Evolutionary conservation across 805 yeast species (phyloP).

Genomic region (Ogataea trehalophila): DNA sequence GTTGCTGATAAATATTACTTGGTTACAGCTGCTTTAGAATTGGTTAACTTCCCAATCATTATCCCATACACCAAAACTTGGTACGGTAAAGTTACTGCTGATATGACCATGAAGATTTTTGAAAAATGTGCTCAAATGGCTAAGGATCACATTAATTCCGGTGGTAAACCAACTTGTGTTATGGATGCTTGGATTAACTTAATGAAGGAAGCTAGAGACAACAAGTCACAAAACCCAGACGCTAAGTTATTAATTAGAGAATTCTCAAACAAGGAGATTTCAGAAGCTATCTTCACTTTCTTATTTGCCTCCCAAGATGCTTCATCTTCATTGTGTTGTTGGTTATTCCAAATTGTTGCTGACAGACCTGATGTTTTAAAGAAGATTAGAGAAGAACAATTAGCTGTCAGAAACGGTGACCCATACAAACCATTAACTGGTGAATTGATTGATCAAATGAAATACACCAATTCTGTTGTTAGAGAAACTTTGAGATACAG

Average conservation of each 20-base stretch:
- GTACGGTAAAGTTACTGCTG: constrained; percentile 94
- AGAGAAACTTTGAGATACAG: constrained; percentile 90
- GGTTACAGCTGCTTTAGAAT: constrained; percentile 93
- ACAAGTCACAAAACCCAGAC: constrained; percentile 44
- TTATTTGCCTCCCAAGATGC: constrained; percentile 98
- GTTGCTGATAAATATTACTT: constrained; percentile 90
- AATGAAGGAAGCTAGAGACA: constrained; percentile 69
- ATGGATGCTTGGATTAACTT: constrained; percentile 92
- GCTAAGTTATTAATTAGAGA: constrained; percentile 66
- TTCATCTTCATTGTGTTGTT: constrained; percentile 92
- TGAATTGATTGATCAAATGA: constrained; percentile 80
- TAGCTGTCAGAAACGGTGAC: constrained; percentile 75
- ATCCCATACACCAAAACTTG: constrained; percentile 95
- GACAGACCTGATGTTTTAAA: constrained; percentile 89
- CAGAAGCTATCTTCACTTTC: constrained; percentile 95
- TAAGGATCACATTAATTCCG: constrained; percentile 69
- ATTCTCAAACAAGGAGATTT: constrained; percentile 84
- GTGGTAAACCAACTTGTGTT: constrained; percentile 79
- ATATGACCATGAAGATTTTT: constrained; percentile 88
- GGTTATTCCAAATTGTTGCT: constrained; percentile 95
- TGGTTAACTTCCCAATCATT: constrained; percentile 96
- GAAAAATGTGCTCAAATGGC: constrained; percentile 86
- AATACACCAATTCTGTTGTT: constrained; percentile 84
- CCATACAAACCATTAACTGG: constrained; percentile 55
- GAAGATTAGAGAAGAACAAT: constrained; percentile 90